phyloP scores from a whole-genome alignment of 2,329 filamentous ascomycete genomes.

The Cercospora beticola region DNA sequence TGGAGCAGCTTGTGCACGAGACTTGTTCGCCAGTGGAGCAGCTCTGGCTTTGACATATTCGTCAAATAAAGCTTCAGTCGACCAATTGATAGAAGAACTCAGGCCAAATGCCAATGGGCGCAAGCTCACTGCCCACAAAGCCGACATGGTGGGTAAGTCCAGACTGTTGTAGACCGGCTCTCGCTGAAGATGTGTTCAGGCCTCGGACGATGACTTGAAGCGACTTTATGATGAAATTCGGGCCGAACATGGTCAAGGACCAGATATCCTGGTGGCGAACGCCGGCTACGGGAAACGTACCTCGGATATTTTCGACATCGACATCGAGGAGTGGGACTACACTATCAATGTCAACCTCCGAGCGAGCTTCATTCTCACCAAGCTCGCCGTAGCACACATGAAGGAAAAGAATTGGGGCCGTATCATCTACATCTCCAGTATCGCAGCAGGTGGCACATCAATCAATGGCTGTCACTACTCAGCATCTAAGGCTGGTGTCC shows the following conservation, averaged over 20 bases:
- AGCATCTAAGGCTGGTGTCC: constrained; percentile 50
- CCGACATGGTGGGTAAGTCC: constrained; percentile 49
- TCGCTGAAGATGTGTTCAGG: constrained; percentile 16
- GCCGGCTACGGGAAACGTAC: constrained; percentile 65
- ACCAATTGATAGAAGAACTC: constrained; percentile 43
- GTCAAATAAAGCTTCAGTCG: constrained; percentile 50
- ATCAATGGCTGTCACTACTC: constrained; percentile 52
- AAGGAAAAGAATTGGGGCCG: constrained; percentile 60
- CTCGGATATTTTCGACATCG: constrained; percentile 53
- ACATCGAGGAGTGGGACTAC: constrained; percentile 64
- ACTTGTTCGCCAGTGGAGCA: constrained; percentile 54
- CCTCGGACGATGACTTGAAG: constrained; percentile 53
- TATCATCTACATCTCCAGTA: constrained; percentile 64
- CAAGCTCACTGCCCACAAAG: constrained; percentile 56
- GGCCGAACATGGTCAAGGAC: constrained; percentile 52
- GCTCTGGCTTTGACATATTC: constrained; percentile 61
- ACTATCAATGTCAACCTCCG: constrained; percentile 64
- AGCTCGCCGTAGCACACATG: constrained; percentile 63
- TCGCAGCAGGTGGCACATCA: constrained; percentile 62
- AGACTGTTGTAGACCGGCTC: not conserved
- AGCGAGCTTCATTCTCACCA: constrained; percentile 62
- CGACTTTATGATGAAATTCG: constrained; percentile 57
- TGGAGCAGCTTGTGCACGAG: constrained; percentile 57
- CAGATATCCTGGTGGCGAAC: constrained; percentile 66
- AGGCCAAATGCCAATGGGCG: constrained; percentile 33